phyloP scores from a whole-genome alignment of 2,329 filamentous ascomycete species.

The Phyllosticta capitalensis region DNA sequence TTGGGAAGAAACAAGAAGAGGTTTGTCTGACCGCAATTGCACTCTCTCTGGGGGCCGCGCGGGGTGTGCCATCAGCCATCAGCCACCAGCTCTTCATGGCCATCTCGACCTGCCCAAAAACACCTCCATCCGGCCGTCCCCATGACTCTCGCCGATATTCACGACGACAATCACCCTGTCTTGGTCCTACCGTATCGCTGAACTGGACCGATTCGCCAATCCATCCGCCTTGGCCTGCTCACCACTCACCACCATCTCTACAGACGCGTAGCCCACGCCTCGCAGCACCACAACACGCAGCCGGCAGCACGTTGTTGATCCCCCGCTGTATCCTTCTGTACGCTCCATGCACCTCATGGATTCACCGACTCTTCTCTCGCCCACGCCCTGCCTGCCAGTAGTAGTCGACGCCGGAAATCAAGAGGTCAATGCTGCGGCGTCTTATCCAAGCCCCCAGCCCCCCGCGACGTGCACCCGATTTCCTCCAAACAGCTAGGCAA shows the following conservation, averaged over 20 bases:
- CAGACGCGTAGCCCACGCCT: too few species aligned
- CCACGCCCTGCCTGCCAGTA: too few species aligned
- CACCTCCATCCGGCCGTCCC: background rate
- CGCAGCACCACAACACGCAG: background rate
- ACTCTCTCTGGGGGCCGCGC: too few species aligned
- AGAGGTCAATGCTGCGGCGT: background rate
- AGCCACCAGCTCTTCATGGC: too few species aligned
- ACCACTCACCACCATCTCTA: background rate
- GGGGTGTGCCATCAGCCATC: too few species aligned
- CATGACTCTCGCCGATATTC: background rate
- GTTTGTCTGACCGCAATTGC: too few species aligned
- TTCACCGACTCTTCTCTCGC: background rate
- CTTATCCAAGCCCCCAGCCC: background rate
- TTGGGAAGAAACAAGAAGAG: background rate
- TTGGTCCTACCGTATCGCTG: background rate
- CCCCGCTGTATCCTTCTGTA: background rate
- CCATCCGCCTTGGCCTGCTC: too few species aligned
- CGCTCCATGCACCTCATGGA: background rate
- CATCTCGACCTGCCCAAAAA: background rate
- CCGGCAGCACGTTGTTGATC: background rate
- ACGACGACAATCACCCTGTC: background rate
- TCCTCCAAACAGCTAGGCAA: background rate
- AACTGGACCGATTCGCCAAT: background rate
- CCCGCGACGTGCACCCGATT: background rate
- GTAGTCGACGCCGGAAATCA: background rate